Evolutionary conservation across 78 protist genomes (phyloP).

Genomic region (Cavenderia fasciculata): DNA sequence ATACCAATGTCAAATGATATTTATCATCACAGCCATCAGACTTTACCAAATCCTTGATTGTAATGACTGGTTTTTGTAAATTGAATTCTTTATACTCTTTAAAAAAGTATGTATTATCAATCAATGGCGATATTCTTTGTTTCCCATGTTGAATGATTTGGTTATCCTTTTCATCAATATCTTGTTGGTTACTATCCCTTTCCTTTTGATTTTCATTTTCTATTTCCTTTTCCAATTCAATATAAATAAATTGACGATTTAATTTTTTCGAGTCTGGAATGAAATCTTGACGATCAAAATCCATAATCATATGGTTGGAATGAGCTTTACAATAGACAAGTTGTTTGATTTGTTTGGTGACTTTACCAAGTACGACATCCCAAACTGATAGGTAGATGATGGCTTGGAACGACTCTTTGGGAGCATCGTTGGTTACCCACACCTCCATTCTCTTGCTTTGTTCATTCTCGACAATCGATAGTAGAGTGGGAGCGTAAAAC

Average conservation of each 20-base stretch:
- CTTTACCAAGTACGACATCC: neutral
- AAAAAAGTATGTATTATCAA: slow-evolving; percentile 28
- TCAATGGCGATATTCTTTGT: neutral
- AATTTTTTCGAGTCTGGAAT: too few species aligned
- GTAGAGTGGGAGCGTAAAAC: slow-evolving; percentile 49
- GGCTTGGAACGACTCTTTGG: neutral
- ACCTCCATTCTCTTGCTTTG: neutral
- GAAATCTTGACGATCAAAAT: too few species aligned
- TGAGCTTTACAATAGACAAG: neutral
- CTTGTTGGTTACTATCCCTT: too few species aligned
- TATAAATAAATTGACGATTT: too few species aligned
- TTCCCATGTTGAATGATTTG: neutral
- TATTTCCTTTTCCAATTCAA: too few species aligned
- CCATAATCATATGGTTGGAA: neutral
- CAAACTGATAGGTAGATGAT: neutral
- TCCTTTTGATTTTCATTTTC: too few species aligned
- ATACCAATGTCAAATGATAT: neutral
- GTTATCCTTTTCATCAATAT: too few species aligned
- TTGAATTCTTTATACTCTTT: slow-evolving; percentile 23
- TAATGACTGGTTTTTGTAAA: slow-evolving; percentile 13
- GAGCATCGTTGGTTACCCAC: slow-evolving; percentile 24
- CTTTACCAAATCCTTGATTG: neutral
- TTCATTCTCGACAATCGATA: slow-evolving; percentile 30
- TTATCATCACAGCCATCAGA: neutral
- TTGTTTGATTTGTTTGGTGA: neutral